Base-by-base conservation (phyloP, 768 basidiomycete genomes). In the Pilatotrama ljubarskyi region DNA sequence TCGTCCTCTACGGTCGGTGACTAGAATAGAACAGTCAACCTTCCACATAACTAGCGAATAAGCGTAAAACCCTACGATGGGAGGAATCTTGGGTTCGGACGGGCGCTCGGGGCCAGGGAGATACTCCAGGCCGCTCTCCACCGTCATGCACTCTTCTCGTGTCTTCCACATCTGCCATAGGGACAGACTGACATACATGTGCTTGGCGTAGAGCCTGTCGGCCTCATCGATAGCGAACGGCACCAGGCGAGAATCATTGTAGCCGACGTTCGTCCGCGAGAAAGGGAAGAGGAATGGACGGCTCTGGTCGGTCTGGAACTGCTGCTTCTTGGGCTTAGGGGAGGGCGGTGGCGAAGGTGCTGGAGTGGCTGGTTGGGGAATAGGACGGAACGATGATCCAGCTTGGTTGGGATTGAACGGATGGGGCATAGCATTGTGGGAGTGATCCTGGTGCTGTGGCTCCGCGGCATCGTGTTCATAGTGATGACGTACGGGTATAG, bases 141-240 rank as follows among this genome's bases (percentile, higher is more conserved):
- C 84, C 1, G 88, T 87, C 82, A 97, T 92, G 69, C 90, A 98
- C 68, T 98, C 96, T 73, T 98, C 95, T 65, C 97, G 81, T 17
- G 93, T 91, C 70, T 89, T 82, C 93, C 93, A 98, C 85, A 95
- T 93, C 76, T 99, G 97, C 77, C 86, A 85, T 17, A 98, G 76
- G 22, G 94, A 84, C 51, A 95, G 78, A 48, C 92, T 90, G 59
- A 98, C 81, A 69, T 97, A 89, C 85, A 96, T 89, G 70, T 98
- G 94, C 63, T 84, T 84, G 63, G 85, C 84, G 72, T 95, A 98
- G 43, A 99, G 80, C 52, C 84, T 85, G 72, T 96, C 93, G 0
- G 97, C 97, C 72, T 99, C 97, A 44, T 94, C 93, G 59, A 99
- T 94, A 4, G 95, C 94, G 72, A 89, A 95, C 2, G 97, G 97